These are phyloP conservation scores for Fusarium sp. DNA, from an alignment of 2,329 filamentous ascomycete genomes.

Conservation along the genomic window DNA sequence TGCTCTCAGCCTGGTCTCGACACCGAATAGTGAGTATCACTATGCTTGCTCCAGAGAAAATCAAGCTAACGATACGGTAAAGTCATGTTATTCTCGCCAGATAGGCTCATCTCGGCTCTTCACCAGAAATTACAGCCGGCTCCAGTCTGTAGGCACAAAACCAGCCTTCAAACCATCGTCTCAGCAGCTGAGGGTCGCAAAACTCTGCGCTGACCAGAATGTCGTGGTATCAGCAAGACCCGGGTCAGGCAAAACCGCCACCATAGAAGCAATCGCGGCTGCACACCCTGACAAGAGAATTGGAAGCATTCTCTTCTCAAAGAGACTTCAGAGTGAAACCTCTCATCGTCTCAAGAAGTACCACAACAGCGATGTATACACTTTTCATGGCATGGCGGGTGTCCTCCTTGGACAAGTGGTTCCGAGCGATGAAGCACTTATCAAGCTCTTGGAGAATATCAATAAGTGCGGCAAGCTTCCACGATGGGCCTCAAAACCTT, in stretches of 20 bases:
- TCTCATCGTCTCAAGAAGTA: constrained; percentile 35
- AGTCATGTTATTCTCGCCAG: not conserved
- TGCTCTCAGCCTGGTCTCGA: not conserved
- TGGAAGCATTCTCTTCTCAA: constrained; percentile 44
- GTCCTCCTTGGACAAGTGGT: constrained; percentile 28
- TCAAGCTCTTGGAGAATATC: constrained; percentile 6
- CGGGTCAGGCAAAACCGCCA: constrained; percentile 48
- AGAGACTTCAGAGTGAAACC: constrained; percentile 43
- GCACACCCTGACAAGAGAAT: constrained; percentile 35
- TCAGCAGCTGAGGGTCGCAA: constrained; percentile 42
- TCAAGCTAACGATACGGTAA: not conserved
- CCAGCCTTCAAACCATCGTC: constrained; percentile 33
- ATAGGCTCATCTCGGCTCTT: not conserved
- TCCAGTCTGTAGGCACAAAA: not conserved
- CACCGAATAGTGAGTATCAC: constrained; percentile 7
- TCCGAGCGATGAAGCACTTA: constrained; percentile 32
- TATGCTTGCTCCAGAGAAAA: not conserved
- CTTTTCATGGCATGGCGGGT: constrained; percentile 44
- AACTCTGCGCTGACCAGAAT: constrained; percentile 39
- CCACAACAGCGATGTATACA: constrained; percentile 34
- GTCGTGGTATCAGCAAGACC: constrained; percentile 48
- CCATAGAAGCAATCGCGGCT: constrained; percentile 44
- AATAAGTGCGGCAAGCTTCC: constrained; percentile 19
- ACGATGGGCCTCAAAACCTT: constrained; percentile 35
- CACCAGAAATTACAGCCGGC: not conserved